Evolutionary conservation across 2,329 filamentous ascomycete species (phyloP), one percentile per base, ranked within the genome.

Genomic region (Cytospora leucostoma): DNA sequence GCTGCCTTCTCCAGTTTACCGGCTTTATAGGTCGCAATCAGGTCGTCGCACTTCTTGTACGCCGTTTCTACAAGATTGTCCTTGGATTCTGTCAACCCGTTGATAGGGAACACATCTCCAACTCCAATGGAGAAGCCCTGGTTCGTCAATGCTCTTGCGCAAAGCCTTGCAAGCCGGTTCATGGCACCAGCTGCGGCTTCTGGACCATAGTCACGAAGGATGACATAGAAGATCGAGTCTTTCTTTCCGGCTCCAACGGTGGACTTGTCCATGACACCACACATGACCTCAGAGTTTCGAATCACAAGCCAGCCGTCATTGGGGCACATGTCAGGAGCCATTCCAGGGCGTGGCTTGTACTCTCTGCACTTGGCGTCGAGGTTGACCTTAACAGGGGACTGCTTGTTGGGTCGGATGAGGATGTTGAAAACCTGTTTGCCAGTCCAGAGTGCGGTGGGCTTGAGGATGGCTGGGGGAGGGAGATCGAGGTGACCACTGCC

Each of bases 231-330:
- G 21, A 99, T 88, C 0, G 93, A 97, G 74, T 97, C 94, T 74
- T 99, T 99, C 80, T 98, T 98, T 70, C 95, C 95, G 7, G 92
- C 88, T 69, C 95, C 95, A n/a, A 99, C 92, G 0, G 93, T 98
- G 1, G 92, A 91, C 77, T 99, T 99, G 80, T 99, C 95, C 93
- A 98, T 97, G 65, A 89, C 86, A 66, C 95, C 95, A 72, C 94
- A 98, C 91, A 99, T 96, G 66, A 98, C 88, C 74, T 97, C 93
- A 0, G 94, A 98, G 73, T 99, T 98, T 63, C 94, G 90, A 66
- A 99, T 89, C 15, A 97, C 92, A 11, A 99, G 81, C 84, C 92
- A 98, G 8, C 89, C 88, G 74, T 99, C 95, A 68, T 95, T 92
- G 17, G 90, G 86, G 71, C 94, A 91, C 78, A 96, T 88, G 67